These are phyloP conservation scores for Xylaria intraflava DNA, from an alignment of 495 filamentous ascomycete species.

Conservation along the genomic window DNA sequence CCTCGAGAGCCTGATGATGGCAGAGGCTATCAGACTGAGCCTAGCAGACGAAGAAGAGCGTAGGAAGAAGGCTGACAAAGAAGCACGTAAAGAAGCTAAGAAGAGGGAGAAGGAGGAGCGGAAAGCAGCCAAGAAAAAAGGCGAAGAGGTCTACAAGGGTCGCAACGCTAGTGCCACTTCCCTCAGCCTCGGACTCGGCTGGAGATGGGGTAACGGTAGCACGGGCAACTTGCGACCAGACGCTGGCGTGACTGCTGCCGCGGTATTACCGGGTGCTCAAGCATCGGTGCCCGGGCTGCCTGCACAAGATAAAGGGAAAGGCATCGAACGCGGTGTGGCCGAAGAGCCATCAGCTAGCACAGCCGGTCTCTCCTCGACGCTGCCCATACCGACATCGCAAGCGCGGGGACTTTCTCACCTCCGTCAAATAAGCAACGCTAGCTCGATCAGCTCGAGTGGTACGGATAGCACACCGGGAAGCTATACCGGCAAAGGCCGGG, in stretches of 20 bases:
- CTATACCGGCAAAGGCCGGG: constrained; percentile 30
- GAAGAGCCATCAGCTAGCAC: constrained; percentile 14
- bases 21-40: constrained; percentile 86
- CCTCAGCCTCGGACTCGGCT: constrained; percentile 43
- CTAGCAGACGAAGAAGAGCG: constrained; percentile 87
- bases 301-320: constrained; percentile 69
- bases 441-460: constrained; percentile 70
- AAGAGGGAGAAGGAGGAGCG: constrained; percentile 77
- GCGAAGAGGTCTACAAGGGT: constrained; percentile 38
- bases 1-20: constrained; percentile 96
- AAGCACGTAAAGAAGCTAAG: constrained; percentile 71
- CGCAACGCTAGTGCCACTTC: constrained; percentile 48
- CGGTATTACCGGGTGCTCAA: constrained; percentile 5
- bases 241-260: constrained; percentile 30
- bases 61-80: constrained; percentile 72
- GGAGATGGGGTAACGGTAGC: constrained; percentile 50
- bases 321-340: constrained; percentile 52
- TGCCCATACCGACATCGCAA: constrained; percentile 34
- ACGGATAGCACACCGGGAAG: constrained; percentile 57
- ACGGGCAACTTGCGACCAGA: constrained; percentile 44
- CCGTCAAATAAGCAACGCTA: constrained; percentile 74
- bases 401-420: constrained; percentile 58
- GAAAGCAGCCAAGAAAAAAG: constrained; percentile 64
- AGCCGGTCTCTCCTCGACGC: constrained; percentile 15
- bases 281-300: constrained; percentile 11